A percentile compares a stretch with the other conserved stretches of the same genome.
Conservation (phyloP, 2,329 filamentous ascomycete species). For the Corinectria fuckeliana region DNA sequence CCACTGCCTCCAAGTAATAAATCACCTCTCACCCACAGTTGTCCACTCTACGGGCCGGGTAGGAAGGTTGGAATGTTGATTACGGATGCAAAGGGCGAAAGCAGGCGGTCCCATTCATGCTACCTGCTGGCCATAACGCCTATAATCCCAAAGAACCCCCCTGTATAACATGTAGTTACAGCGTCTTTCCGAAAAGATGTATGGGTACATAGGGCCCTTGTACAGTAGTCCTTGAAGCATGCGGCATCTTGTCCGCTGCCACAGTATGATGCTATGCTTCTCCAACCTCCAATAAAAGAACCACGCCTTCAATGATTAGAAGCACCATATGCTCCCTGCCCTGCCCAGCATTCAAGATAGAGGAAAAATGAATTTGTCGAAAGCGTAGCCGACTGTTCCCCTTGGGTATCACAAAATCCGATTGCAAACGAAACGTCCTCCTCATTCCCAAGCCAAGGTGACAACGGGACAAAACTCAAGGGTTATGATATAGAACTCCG, state of each 20-base stretch:
- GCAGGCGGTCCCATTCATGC: conserved; percentile 25
- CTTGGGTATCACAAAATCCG: conserved; percentile 49
- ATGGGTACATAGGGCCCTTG: conserved; percentile 30
- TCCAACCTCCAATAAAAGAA: conserved; percentile 23
- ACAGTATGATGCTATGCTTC: conserved; percentile 24
- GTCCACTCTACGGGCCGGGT: background rate
- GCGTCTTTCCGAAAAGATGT: conserved; percentile 27
- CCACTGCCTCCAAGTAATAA: conserved; percentile 48
- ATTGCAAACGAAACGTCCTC: conserved; percentile 38
- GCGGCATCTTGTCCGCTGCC: conserved; percentile 19
- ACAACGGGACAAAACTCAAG: conserved; percentile 11
- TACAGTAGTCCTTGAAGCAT: conserved; percentile 32
- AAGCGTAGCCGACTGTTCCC: conserved; percentile 36
- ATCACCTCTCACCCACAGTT: background rate
- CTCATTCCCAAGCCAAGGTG: conserved; percentile 32
- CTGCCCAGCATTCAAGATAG: conserved; percentile 29
- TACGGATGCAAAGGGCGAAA: conserved; percentile 15
- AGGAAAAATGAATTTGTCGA: conserved; percentile 31
- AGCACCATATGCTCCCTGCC: conserved; percentile 24
- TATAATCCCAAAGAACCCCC: conserved; percentile 19
- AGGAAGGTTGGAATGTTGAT: conserved; percentile 1
- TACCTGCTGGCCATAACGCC: conserved; percentile 29
- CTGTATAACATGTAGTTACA: conserved; percentile 35
- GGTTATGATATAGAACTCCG: conserved; percentile 21
- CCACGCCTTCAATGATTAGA: conserved; percentile 16